Evolutionary conservation across 1,139 yeast species (phyloP), one percentile per base, ranked within the genome.

Genomic region (Pichia sp.): DNA sequence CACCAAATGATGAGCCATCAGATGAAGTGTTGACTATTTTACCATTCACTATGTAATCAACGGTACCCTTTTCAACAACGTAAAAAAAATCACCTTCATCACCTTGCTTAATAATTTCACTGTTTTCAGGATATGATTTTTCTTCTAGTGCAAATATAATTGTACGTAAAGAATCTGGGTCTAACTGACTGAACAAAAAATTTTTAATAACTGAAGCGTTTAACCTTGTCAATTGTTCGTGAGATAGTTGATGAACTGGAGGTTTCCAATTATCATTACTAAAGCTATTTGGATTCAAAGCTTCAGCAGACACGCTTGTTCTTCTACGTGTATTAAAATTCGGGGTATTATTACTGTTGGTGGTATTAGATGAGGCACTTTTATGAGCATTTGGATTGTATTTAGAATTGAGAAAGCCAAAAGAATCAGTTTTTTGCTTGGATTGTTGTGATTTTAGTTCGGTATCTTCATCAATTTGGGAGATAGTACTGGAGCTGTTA

Each of bases 11-110:
- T 7, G 95, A 80, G 5, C 97, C 97, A 42, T 88, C 81, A 22
- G 86, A 83, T 27, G 88, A 78, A 3, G 85, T 73, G 59, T 80
- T 85, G 45, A 89, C 94, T 60, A 80, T 77, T 46, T 76, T 67
- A 45, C 84, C 90, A 62, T 87, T 79, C 42, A 85, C 90, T 57
- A 76, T 77, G 61, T 82, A 89, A 55, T 87, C 94, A 47, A 92
- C 96, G 1, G 76, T 69, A 47, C 98, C 98, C 12, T 72, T 67
- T 68, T 92, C 97, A 52, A 92, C 81, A 47, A 92, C 82, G 67
- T 90, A 92, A 65, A 92, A 89, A 66, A 72, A 92, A 68, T 92
- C 97, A 57, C 98, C 98, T 64, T 87, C 96, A 63, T 89, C 97
- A 48, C 98, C 98, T 68, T 92, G 97, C 58, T 73, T 79, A 61